Evolutionary conservation across 352 stramenopile genomes (phyloP).

Genomic region (Elongisporangium anandrum): DNA sequence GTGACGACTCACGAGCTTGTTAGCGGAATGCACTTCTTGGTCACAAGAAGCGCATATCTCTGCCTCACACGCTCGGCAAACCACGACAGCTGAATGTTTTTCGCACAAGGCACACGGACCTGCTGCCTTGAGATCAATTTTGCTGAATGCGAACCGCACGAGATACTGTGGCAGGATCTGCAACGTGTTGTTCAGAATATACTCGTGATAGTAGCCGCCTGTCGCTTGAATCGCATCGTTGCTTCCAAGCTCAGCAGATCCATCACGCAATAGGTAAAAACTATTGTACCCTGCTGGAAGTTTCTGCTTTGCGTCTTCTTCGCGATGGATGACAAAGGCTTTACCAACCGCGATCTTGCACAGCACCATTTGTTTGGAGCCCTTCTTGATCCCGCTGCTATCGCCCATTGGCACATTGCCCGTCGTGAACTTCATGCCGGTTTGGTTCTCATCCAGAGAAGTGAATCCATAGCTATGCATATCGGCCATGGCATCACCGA

Average conservation of each 20-base stretch:
- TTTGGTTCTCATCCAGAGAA: constrained; percentile 32
- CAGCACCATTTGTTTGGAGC: constrained; percentile 56
- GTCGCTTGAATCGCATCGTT: background rate
- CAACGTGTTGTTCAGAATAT: constrained; percentile 55
- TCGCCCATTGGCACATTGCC: constrained; percentile 27
- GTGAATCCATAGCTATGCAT: constrained; percentile 52
- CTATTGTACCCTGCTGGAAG: constrained; percentile 72
- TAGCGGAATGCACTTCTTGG: constrained; percentile 68
- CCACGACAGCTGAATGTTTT: constrained; percentile 34
- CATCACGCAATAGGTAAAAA: constrained; percentile 44
- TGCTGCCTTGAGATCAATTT: constrained; percentile 18
- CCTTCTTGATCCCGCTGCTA: constrained; percentile 6
- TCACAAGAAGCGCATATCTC: constrained; percentile 66
- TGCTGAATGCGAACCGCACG: constrained; percentile 52
- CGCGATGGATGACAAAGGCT: constrained; percentile 41
- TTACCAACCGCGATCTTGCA: constrained; percentile 71
- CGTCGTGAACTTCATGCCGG: constrained; percentile 64
- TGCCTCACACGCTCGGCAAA: constrained; percentile 61
- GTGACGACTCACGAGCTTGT: constrained; percentile 76
- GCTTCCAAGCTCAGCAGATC: background rate
- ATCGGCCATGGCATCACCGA: constrained; percentile 52
- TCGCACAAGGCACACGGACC: constrained; percentile 61
- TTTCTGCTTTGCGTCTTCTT: constrained; percentile 31
- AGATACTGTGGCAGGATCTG: constrained; percentile 73
- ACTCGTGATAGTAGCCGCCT: constrained; percentile 60